Base-by-base conservation (phyloP, 2,329 filamentous ascomycete species). In the Arthrobotrys megalospora region DNA sequence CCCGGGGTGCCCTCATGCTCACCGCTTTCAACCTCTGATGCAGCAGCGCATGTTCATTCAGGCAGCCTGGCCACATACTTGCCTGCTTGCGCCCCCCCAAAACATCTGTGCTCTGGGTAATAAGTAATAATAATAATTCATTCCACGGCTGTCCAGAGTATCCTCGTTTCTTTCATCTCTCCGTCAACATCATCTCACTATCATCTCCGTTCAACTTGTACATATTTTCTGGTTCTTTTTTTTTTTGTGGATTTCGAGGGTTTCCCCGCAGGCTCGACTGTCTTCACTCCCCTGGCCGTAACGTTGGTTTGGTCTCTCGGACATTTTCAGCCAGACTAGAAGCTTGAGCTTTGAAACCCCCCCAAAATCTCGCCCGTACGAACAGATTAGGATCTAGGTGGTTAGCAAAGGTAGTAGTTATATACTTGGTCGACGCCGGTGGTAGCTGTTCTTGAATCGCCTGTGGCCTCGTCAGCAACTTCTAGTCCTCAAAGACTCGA, bases 181-280 rank as follows among this genome's bases (percentile, higher is more conserved):
- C 19, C 64, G 19, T 36, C 64, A 68, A 32, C 63, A 55, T 69
- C 71, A 45, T 63, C 71, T 47, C 55, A 24, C 24, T 41, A 24
- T 43, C 52, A 28, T 41, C 47, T 72, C 45, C 60, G 62, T 78
- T 78, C 75, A 50, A 78, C 67, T 32, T 78, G 75, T 78, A 78
- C 75, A 78, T 78, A 78, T 75, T 75, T 36, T 41, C 45, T 19
- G 24, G 43, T 50, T 68, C 21, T 50, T 55, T 41, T 76, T 65
- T 32, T 76, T 68, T 47, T 64, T 53, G 32, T 50, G 36, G 19
- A n/a, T 60, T 60, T 60, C 19, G 55, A 60, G n/a, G 36, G n/a
- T 60, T 60, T 28, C 55, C 55, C 50, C 65, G 65, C 62, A 38
- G 50, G 28, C 36, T 52, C 47, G 24, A 64, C 36, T 10, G 24